Base-by-base conservation (phyloP, 73 alveolate genomes). In the Paramecium sexaurelia region DNA sequence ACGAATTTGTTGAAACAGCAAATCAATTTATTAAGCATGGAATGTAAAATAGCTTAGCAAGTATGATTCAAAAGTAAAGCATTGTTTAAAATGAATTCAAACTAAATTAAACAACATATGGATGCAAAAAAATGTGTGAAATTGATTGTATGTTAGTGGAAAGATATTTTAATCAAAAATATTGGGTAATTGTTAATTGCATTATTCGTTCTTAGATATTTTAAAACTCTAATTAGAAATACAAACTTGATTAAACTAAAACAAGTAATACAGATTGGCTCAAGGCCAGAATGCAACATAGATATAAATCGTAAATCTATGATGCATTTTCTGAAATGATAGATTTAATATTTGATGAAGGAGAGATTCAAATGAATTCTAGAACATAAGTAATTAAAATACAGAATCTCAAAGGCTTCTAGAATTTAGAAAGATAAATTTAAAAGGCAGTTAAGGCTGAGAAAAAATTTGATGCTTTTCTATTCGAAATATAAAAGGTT, bases 291-390 rank as follows among this genome's bases (percentile, higher is more conserved):
- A 78, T 78, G 55, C n/a, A 78, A 17, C 90, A 78, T 45, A 20
- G 90, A 19, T 78, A 78, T 33, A 78, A 78, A 33, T 45, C 73
- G 6, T 10, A 37, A 78, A 24, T 41, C 43, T 29, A 40, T 41
- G 90, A 78, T 33, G 33, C 90, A 22, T 78, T 78, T 22, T 78
- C 73, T 5, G 90, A 78, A 78, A 78, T 78, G 90, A 40, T 78
- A 20, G 90, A 37, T 29, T 17, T 29, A 17, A 43, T 78, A 41
- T 1, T 43, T 2, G 41, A 78, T 9, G 73, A 41, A 40, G 90
- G 90, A 26, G 90, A 78, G 41, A 45, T 78, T n/a, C 27, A 78
- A 78, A 45, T 45, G 73, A 78, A 37, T 39, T 20, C 27, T 41
- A 19, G 68, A 17, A 78, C 68, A 6, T 9, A 78, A 24, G 33